Evolutionary conservation across 2,329 filamentous ascomycete genomes (phyloP), one percentile per base, ranked within the genome.

Genomic region (Chaetomium sp.): DNA sequence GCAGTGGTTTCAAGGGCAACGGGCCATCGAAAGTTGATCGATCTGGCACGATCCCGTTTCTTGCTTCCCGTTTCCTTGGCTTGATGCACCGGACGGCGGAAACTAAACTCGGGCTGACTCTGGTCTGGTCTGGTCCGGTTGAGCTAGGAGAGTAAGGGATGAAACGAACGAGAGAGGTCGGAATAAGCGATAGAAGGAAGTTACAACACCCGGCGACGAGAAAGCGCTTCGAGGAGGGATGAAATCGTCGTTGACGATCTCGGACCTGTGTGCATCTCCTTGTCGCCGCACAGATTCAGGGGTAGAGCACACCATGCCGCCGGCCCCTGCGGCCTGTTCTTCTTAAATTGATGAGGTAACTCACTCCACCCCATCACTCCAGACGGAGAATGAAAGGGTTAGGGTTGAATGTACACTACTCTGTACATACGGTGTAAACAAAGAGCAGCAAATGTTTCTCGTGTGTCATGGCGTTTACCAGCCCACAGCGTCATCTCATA

Each of bases 1-100:
- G 55, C 58, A 59, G 50, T 33, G 49, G 61, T 63, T 61, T 62
- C 62, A 61, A 62, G 54, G 57, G 59, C 57, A 60, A 60, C 52
- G 44, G 51, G 19, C 19, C 56, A 57, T 45, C 34, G 32, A 41
- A 50, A 33, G 41, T 11, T 41, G 51, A 49, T 53, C 46, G 49
- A 53, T 40, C 27, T 49, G 45, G 34, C 50, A 46, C 48, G 53
- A 47, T 59, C 42, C 43, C 10, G 40, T 14, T n/a, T 42, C 10
- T 14, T 42, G 40, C 40, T 42, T 42, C 40, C 40, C 37, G 44
- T 45, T 47, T 53, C 41, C 50, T 34, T 27, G 19, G 35, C 43
- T 58, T 49, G 10, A 6, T 44, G 42, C 42, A 27, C 34, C 33
- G 19, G 19, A 27, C 19, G 19, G 19, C 19, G 19, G 19, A 27